Base-by-base conservation (phyloP, 164 flowering plant genomes). In the Chloranthus sessilifolius region DNA sequence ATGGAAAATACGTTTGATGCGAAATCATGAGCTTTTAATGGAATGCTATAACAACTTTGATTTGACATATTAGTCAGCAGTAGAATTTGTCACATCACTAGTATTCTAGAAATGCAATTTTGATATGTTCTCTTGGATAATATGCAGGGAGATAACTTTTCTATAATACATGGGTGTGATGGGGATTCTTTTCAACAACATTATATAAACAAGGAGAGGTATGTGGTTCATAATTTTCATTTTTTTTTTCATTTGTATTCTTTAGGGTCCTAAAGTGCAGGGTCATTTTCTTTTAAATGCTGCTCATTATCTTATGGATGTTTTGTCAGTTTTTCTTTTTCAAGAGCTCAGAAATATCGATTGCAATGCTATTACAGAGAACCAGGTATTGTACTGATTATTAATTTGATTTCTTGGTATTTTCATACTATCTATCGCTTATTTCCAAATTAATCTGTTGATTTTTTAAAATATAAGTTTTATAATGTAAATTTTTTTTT, bases 281-380 rank as follows among this genome's bases (percentile, higher is more conserved):
- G 24, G 6, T 41, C 25, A 3, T 44, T 33, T 27, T 27, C 5
- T 4, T 24, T 25, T 3, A 11, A 45, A 10, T 49, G 27, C 10
- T 8, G 16, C 6, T 50, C 4, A 12, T 47, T 28, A 26, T 27
- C 45, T 55, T 21, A 0, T 53, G 25, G 1, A 30, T 23, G 38
- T 22, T 27, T 58, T 23, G 69, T 54, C 85, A 86, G 95, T 28
- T 69, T 54, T 41, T 64, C 77, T 72, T 69, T 77, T 33, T 55
- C 88, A 39, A 70, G 61, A 66, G 84, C 68, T 38, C 97, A 89
- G 64, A 86, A 65, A 50, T 68, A 63, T 53, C 74, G 97, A 63
- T 67, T 83, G 61, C 75, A 69, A 55, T 80, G 90, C 65, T 89
- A 86, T 67, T 83, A 77, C 54, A 59, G 75, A 31, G 76, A 77